These are phyloP conservation scores for Linanthus parryae DNA, from an alignment of 148 eudicot genomes.

Conservation along the genomic window DNA sequence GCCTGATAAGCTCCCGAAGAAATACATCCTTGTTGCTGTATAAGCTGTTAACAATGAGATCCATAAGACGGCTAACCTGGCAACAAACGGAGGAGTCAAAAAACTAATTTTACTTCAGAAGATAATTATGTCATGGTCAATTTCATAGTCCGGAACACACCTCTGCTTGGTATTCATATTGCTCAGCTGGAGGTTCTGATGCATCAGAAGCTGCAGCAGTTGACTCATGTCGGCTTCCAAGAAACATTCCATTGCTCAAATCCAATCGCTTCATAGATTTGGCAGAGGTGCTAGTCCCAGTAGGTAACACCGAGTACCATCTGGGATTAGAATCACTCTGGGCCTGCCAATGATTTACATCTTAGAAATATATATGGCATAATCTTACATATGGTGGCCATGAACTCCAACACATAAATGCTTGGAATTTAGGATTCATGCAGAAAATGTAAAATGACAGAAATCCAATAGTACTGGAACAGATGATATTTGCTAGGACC, in stretches of 20 bases:
- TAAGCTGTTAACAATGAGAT: slow-evolving; percentile 93
- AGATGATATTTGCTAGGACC: no score
- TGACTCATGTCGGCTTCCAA: slow-evolving; percentile 49
- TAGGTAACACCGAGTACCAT: slow-evolving; percentile 37
- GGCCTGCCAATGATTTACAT: slow-evolving; percentile 14
- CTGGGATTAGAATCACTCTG: slow-evolving; percentile 28
- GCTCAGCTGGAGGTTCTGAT: slow-evolving; percentile 56
- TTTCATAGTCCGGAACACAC: slow-evolving; percentile 19
- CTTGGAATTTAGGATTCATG: background rate
- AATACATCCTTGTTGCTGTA: slow-evolving; percentile 98
- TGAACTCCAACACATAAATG: no score
- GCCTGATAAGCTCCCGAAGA: slow-evolving; percentile 95
- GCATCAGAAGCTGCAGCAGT: slow-evolving; percentile 76
- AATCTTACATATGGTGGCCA: background rate
- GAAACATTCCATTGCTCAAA: slow-evolving; percentile 22
- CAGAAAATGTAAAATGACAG: background rate
- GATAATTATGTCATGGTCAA: background rate
- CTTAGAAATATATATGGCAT: background rate
- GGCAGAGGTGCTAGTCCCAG: slow-evolving; percentile 19
- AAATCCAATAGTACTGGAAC: no score
- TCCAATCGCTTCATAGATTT: slow-evolving; percentile 19
- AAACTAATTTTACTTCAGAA: background rate
- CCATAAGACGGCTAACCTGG: slow-evolving; percentile 98
- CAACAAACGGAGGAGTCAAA: slow-evolving; percentile 8
- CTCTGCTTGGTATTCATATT: slow-evolving; percentile 97